A percentile compares a stretch with the other conserved stretches of the same genome.
phyloP scores from a whole-genome alignment of 2,329 filamentous ascomycete species.

The Chaetomiaceae sp. region DNA sequence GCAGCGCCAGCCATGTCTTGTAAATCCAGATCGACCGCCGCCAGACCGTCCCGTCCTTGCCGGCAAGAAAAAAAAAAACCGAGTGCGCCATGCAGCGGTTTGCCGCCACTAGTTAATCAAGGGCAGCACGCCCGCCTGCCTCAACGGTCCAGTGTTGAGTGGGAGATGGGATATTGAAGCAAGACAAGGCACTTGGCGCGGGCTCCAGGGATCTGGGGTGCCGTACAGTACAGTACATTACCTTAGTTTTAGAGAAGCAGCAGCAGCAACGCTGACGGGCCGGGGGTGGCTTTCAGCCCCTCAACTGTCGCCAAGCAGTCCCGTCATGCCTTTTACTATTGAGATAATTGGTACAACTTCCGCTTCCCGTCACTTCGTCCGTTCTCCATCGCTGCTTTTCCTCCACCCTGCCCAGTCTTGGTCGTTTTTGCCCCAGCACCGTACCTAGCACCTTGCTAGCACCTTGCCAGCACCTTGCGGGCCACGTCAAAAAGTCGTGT shows the following conservation, averaged over 20 bases:
- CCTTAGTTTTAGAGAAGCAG: slow-evolving; percentile 1
- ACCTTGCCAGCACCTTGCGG: slow-evolving; percentile 1
- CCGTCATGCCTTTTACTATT: background rate
- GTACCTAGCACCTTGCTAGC: background rate
- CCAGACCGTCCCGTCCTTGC: background rate
- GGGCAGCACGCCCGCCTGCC: slow-evolving; percentile 1
- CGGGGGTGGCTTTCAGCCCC: slow-evolving; percentile 20
- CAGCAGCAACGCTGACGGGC: slow-evolving; percentile 5
- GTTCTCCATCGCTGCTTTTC: slow-evolving; percentile 12
- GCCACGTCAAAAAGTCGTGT: background rate
- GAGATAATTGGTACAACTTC: slow-evolving; percentile 22
- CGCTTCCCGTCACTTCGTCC: slow-evolving; percentile 16
- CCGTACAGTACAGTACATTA: no score
- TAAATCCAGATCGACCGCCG: slow-evolving; percentile 1
- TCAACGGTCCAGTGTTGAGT: background rate
- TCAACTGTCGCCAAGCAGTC: slow-evolving; percentile 13
- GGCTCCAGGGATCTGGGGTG: slow-evolving; percentile 20
- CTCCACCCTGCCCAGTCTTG: background rate
- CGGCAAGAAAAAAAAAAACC: no score
- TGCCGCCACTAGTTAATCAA: background rate
- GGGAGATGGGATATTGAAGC: slow-evolving; percentile 8
- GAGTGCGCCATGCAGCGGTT: no score
- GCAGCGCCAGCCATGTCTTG: no score
- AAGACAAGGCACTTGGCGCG: slow-evolving; percentile 11
- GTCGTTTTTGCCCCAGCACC: background rate